These are phyloP conservation scores for Cyberlindnera amylophila DNA, from an alignment of 805 yeast genomes.

Conservation along the genomic window DNA sequence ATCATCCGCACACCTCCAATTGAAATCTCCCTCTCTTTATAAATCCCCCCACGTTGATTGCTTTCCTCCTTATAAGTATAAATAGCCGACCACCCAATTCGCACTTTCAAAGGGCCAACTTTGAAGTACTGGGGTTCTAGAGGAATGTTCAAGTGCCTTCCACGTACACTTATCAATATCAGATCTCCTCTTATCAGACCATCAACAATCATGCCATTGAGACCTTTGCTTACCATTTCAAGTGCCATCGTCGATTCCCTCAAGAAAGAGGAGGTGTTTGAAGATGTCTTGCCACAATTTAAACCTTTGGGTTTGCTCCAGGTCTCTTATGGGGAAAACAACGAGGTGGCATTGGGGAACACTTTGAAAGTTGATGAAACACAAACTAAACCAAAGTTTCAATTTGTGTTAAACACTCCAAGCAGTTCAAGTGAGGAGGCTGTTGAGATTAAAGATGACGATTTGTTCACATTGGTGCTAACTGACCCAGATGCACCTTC, in stretches of 20 bases:
- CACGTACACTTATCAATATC: not conserved
- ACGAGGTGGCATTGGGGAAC: conserved; percentile 78
- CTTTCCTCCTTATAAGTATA: no score
- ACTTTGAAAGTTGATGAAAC: conserved; percentile 60
- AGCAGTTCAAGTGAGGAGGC: conserved; percentile 11
- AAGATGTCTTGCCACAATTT: conserved; percentile 36
- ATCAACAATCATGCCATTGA: conserved; percentile 20
- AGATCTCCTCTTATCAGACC: not conserved
- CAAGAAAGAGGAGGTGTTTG: conserved; percentile 38
- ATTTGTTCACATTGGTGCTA: conserved; percentile 66
- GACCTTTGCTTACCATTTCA: conserved; percentile 26
- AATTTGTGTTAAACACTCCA: conserved; percentile 45
- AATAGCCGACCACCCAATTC: no score
- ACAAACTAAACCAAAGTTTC: conserved; percentile 62
- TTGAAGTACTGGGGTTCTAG: not conserved
- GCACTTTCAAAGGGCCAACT: no score
- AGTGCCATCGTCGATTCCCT: conserved; percentile 34
- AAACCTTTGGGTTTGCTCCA: conserved; percentile 42
- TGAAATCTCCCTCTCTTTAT: no score
- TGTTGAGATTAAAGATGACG: conserved; percentile 31
- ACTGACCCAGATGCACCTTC: conserved; percentile 97
- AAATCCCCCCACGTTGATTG: no score
- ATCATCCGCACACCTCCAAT: no score
- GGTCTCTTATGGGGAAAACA: conserved; percentile 54
- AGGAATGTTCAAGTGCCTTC: conserved; percentile 4